Evolutionary conservation across 106 monocot species (phyloP).

Genomic region (Acanthochlamys bracteata): DNA sequence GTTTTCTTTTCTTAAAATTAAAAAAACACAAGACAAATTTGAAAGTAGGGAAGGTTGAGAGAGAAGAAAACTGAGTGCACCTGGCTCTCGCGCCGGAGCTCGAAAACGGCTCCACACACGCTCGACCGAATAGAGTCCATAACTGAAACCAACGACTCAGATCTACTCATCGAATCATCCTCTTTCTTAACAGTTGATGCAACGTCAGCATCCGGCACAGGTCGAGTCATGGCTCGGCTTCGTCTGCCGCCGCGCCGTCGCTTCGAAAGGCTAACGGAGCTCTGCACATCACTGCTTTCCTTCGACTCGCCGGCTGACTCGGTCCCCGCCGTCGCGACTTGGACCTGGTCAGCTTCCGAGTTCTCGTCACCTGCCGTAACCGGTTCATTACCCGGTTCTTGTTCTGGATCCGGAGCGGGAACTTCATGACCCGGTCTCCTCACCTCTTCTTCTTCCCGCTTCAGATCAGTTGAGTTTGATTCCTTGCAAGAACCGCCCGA

Average conservation of each 20-base stretch:
- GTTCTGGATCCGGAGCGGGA: background rate
- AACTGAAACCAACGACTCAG: constrained; percentile 55
- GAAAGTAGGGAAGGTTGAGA: background rate
- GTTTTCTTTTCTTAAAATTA: background rate
- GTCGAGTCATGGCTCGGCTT: background rate
- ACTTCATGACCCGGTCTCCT: background rate
- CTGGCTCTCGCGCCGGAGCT: constrained; percentile 78
- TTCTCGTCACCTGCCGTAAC: background rate
- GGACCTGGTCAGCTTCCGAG: constrained; percentile 1
- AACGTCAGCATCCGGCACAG: constrained; percentile 26
- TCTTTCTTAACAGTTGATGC: constrained; percentile 5
- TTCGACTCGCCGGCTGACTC: constrained; percentile 17
- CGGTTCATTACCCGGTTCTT: background rate
- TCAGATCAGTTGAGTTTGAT: constrained; percentile 10
- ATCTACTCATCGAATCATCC: constrained; percentile 16
- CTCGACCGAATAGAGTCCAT: constrained; percentile 54
- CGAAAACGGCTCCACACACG: constrained; percentile 56
- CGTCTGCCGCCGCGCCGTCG: constrained; percentile 8
- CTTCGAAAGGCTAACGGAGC: constrained; percentile 65
- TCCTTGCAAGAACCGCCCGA: constrained; percentile 16
- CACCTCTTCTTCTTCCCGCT: background rate
- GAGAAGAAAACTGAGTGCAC: constrained; percentile 19
- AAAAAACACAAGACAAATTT: background rate
- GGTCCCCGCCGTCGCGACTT: background rate
- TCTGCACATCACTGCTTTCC: constrained; percentile 84